Evolutionary conservation across 805 yeast genomes (phyloP), one percentile per base, ranked within the genome.

Genomic region (Barnettozyma wickerhamii): DNA sequence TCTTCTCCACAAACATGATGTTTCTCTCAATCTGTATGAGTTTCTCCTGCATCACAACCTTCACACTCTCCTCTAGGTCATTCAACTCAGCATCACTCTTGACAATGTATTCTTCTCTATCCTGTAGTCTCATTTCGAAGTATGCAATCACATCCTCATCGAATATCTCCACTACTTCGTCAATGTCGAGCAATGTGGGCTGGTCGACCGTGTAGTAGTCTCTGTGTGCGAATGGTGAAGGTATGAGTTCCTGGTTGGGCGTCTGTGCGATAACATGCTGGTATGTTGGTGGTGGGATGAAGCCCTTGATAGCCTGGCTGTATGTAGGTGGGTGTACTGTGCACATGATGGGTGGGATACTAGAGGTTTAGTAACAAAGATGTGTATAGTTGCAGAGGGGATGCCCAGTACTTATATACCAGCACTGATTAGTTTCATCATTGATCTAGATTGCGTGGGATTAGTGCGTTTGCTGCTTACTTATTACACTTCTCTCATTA

Each of bases 261-360:
- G 46, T 32, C 28, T 12, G 27, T 20, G 15, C 26, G 24, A 38
- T 43, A n/a, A 43, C 40, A 17, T 40, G 40, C 23, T 38, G 49
- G 42, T 52, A 54, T 15, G 50, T 44, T 19, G 58, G 58, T 7
- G 59, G 59, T 5, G 52, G 51, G 3, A 38, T 30, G 6, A 46
- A 39, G 12, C 36, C 40, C 4, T 19, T 29, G n/a, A 43, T 30
- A 4, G 58, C 32, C 20, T 53, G 51, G 7, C 35, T 40, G 36
- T 55, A 55, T 3, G 51, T 20, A 3, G 59, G 59, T 1, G 50
- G 47, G 6, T 9, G 26, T 23, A 9, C 12, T 23, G 26, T 23
- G 26, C 12, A 23, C 26, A 23, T 23, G 9, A 12, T 23, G 12
- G 9, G 12, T 23, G 26, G 26, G 12, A 23, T 9, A 9, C 26